Base-by-base conservation (phyloP, 2,329 filamentous ascomycete species). In the Aspergillus neoniger region DNA sequence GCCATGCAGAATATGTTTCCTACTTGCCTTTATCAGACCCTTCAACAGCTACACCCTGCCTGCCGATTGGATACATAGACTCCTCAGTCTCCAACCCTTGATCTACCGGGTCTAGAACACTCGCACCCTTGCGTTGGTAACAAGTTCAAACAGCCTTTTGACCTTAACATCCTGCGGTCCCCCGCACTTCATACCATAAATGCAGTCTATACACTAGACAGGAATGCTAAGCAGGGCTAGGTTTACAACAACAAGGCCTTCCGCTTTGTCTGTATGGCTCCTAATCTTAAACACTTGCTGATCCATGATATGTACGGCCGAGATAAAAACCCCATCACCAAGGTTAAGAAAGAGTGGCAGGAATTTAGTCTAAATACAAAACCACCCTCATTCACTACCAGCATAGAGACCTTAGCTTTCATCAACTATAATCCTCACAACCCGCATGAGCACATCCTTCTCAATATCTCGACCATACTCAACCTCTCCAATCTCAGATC, bases 61-160 rank as follows among this genome's bases (percentile, higher is more conserved):
- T 64, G 62, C 25, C 19, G 12, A 5, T 3, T 64, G 1, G 21
- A 61, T 19, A 32, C 62, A 2, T 60, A 59, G 57, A 41, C 7
- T 1, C 15, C 19, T 15, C 62, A 64, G 28, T 25, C n/a, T 5
- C 47, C 43, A 14, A 25, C n/a, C 10, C 21, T 57, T 5, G 41
- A 56, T 17, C 7, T 30, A 1, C 25, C 21, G 0, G 49, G 49
- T 8, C 5, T 52, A 25, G 49, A 30, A 14, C 49, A 30, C 6
- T n/a, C 14, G 4, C n/a, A n/a, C 19, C 8, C 9, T 21, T n/a
- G 5, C 19, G 15, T 17, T 47, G 38, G 9, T 39, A n/a, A 4
- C 1, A 32, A 25, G 15, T 23, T 28, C 5, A 17, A 57, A 36
- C 36, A 32, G 10, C 32, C 43, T 3, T 36, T 21, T 7, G 57